A percentile compares a stretch with the other conserved stretches of the same genome.
Conservation (phyloP, 2,329 filamentous ascomycete genomes). For the Aspergillus transmontanensis region DNA sequence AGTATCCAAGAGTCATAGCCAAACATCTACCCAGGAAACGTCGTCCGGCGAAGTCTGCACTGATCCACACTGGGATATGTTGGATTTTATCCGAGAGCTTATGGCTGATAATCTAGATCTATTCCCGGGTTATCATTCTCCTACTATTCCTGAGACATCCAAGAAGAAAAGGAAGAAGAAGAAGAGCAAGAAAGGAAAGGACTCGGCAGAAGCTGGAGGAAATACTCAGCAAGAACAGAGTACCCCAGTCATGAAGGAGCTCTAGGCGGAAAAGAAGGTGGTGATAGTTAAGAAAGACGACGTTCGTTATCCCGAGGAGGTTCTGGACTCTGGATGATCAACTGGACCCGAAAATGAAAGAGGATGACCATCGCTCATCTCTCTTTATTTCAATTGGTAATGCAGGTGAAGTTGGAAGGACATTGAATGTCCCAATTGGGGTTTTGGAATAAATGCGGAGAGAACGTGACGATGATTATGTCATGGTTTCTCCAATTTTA, state of each 20-base stretch:
- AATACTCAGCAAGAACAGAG: not conserved
- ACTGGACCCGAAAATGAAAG: not conserved
- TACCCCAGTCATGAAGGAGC: not conserved
- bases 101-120: not conserved
- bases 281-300: not conserved
- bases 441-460: not conserved
- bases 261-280: not conserved
- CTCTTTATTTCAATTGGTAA: not conserved
- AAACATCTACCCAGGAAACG: not conserved
- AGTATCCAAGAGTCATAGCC: not conserved
- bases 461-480: conserved; percentile 13
- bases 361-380: not conserved
- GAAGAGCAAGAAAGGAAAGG: not conserved
- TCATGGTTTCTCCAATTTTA: conserved; percentile 13
- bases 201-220: not conserved
- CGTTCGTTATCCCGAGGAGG: not conserved
- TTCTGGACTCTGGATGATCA: not conserved
- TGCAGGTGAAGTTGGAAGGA: not conserved
- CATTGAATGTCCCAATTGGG: not conserved
- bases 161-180: not conserved
- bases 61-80: not conserved
- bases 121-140: not conserved
- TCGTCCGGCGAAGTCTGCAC: not conserved
- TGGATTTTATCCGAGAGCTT: conserved; percentile 7
- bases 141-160: not conserved